Conservation (phyloP, 768 basidiomycete species). For the Amanita muscaria region DNA sequence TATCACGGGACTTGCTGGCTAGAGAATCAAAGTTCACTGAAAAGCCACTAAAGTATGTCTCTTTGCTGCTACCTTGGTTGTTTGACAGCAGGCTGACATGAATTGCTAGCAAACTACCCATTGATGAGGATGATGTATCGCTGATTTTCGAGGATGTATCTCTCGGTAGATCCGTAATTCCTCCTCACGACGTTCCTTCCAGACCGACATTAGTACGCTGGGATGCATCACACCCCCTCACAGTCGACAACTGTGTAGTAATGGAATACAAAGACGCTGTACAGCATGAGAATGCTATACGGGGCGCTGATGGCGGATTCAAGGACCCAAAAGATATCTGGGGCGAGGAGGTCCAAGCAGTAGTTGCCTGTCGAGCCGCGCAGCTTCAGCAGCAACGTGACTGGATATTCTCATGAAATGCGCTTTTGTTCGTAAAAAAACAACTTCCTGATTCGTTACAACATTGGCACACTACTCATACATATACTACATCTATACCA, state of each 20-base stretch:
- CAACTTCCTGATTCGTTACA: no score
- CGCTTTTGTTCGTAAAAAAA: no score
- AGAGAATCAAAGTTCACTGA: conserved; percentile 67
- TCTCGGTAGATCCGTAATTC: conserved; percentile 67
- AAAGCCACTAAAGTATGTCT: conserved; percentile 48
- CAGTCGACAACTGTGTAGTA: conserved; percentile 77
- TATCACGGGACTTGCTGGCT: conserved; percentile 67
- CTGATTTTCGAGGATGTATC: conserved; percentile 84
- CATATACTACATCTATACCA: conserved; percentile 4
- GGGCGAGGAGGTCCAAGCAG: conserved; percentile 51
- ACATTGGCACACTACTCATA: conserved; percentile 7
- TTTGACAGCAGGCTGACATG: not conserved
- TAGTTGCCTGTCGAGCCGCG: conserved; percentile 48
- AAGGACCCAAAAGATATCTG: conserved; percentile 50
- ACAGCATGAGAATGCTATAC: conserved; percentile 47
- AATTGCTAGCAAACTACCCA: conserved; percentile 52
- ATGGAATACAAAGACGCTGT: conserved; percentile 73
- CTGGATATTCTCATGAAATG: conserved; percentile 35
- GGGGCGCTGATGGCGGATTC: conserved; percentile 16
- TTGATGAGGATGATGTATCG: conserved; percentile 77
- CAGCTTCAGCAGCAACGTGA: conserved; percentile 50
- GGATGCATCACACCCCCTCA: conserved; percentile 57
- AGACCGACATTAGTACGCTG: conserved; percentile 76
- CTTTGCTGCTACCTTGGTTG: not conserved
- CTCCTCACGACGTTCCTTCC: conserved; percentile 66